Evolutionary conservation across 305 asterid genomes (phyloP).

Genomic region (Plantago coronopus): DNA sequence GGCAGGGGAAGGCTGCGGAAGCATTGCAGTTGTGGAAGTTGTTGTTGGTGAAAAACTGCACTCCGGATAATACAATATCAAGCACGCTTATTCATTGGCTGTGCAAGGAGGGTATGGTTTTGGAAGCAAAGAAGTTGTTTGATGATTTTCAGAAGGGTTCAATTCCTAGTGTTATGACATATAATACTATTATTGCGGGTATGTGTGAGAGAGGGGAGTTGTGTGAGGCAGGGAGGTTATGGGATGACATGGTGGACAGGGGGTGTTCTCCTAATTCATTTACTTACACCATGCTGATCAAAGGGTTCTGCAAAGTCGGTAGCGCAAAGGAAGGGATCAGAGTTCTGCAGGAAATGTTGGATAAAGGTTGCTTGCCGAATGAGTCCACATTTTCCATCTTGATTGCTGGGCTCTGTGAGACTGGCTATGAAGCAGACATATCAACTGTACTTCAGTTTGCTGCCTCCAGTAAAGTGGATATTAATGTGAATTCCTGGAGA

Average conservation of each 20-base stretch:
- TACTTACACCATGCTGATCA: conserved; percentile 63
- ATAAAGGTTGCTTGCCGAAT: conserved; percentile 49
- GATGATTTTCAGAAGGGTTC: conserved; percentile 75
- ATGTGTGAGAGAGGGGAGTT: conserved; percentile 82
- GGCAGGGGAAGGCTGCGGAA: conserved; percentile 63
- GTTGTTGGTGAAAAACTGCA: conserved; percentile 63
- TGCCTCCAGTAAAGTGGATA: conserved; percentile 31
- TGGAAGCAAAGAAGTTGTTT: conserved; percentile 72
- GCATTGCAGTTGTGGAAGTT: conserved; percentile 67
- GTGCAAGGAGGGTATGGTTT: conserved; percentile 68
- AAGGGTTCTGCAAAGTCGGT: conserved; percentile 68
- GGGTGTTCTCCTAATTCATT: conserved; percentile 70
- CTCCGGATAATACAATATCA: conserved; percentile 62
- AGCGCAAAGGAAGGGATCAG: conserved; percentile 60
- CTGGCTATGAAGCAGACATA: conserved; percentile 41
- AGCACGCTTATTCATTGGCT: conserved; percentile 82
- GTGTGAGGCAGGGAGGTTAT: conserved; percentile 79
- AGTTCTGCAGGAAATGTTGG: conserved; percentile 74
- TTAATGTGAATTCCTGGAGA: conserved; percentile 42
- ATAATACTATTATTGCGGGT: conserved; percentile 72
- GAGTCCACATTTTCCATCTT: conserved; percentile 56
- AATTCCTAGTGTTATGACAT: conserved; percentile 68
- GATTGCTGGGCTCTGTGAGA: conserved; percentile 44
- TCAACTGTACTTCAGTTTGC: conserved; percentile 41
- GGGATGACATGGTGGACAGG: conserved; percentile 88